Evolutionary conservation across 2,329 filamentous ascomycete species (phyloP), one percentile per base, ranked within the genome.

Genomic region (Arthrobotrys conoides): DNA sequence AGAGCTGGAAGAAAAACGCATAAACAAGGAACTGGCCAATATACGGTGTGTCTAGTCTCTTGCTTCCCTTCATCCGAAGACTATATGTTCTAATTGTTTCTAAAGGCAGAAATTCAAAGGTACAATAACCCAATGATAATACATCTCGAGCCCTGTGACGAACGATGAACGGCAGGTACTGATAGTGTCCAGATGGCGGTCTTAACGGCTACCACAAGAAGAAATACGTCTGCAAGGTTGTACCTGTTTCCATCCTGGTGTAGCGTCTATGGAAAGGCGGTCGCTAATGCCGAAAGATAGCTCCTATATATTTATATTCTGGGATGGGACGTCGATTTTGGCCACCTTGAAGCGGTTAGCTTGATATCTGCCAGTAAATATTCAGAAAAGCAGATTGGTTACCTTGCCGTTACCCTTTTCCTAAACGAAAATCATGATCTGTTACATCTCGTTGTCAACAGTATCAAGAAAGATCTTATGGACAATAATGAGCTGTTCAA

Each of bases 21-120:
- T 99, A 87, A 99, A 99, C 86, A 99, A 99, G 87, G 96, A 99
- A 87, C 87, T 99, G 85, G 96, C 96, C 84, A 99, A 99, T 84
- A 99, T 99, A 84, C 91, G 93, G 88, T 90, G 83, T 81, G 88
- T 86, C 70, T 53, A 9, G 33, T 30, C 53, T 44, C 1, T 9
- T 12, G 30, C 27, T 12, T 63, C 41, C 38, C 12, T 14, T 14
- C 38, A 16, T n/a, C 12, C 3, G 14, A 51, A 49, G 57, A 72
- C 14, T 16, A 18, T 59, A 46, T 67, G 33, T 63, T 61, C 72
- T 83, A 79, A 83, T 82, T 79, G 69, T 79, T 79, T 69, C 33
- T 81, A 75, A 81, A 90, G 91, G 83, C 93, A 97, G 86, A 98
- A 98, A 86, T 99, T 98, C 88, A 97, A 97, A 89, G 89, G 89